These are phyloP conservation scores for Lumnitzera littorea DNA, from an alignment of 345 rosid species.

Conservation along the genomic window DNA sequence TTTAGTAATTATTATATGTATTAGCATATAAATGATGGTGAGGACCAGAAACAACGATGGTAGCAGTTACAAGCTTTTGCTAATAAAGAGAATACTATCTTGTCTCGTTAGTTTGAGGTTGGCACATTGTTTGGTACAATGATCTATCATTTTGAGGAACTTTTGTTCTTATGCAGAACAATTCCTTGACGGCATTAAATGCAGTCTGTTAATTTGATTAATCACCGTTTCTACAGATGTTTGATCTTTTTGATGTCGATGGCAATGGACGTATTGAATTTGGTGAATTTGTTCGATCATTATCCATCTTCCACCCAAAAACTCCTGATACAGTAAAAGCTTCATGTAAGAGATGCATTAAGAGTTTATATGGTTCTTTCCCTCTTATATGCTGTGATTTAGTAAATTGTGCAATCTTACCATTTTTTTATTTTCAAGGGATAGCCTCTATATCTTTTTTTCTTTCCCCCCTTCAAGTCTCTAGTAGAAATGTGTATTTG, in stretches of 20 bases:
- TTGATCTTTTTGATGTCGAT: slow-evolving; percentile 21
- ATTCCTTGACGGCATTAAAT: no score
- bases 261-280: slow-evolving; percentile 19
- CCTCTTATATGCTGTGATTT: no score
- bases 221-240: slow-evolving; percentile 8
- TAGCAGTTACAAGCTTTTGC: no score
- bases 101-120: no score
- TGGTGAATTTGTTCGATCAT: slow-evolving; percentile 21
- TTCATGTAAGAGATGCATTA: slow-evolving; percentile 8
- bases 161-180: neutral
- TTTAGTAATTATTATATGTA: no score
- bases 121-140: no score
- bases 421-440: neutral
- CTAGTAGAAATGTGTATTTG: neutral
- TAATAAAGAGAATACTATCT: no score
- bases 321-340: slow-evolving; percentile 12
- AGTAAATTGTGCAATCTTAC: no score
- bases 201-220: neutral
- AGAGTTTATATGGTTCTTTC: no score
- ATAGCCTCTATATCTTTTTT: neutral
- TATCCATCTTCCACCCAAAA: slow-evolving; percentile 22
- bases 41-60: no score
- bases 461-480: neutral
- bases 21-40: no score
- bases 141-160: neutral